These are phyloP conservation scores for Arabidopsis suecica DNA, from an alignment of 345 rosid genomes.

Conservation along the genomic window DNA sequence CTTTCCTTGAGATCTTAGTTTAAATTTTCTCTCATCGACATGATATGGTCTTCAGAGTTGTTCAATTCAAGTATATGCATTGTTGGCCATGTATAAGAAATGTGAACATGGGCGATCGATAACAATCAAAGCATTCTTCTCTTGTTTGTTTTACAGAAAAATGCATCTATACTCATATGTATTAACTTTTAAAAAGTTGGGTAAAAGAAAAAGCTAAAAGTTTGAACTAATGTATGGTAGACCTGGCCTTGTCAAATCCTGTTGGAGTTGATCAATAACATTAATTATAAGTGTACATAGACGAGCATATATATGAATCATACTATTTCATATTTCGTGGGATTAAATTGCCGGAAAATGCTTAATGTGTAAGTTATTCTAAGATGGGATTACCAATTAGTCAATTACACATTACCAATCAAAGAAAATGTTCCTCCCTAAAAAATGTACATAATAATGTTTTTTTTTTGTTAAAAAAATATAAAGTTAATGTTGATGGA, in stretches of 20 bases:
- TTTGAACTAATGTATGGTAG: background rate
- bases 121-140: no score
- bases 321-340: background rate
- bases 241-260: background rate
- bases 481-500: constrained; percentile 20
- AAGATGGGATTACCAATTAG: background rate
- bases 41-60: no score
- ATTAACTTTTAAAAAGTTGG: background rate
- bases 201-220: background rate
- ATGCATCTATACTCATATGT: background rate
- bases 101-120: no score
- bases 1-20: no score
- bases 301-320: background rate
- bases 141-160: no score
- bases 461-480: background rate
- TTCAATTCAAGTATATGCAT: no score
- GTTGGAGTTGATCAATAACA: background rate
- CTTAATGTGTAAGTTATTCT: background rate
- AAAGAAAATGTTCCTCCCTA: no score
- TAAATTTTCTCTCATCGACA: no score
- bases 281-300: background rate
- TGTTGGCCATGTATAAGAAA: background rate
- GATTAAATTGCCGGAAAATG: background rate
- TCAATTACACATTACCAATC: background rate
- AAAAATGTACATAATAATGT: no score